A percentile compares a stretch with the other conserved stretches of the same genome.
phyloP scores from a whole-genome alignment of 1,284 basidiomycete genomes.

The Pseudozyma flocculosa region DNA sequence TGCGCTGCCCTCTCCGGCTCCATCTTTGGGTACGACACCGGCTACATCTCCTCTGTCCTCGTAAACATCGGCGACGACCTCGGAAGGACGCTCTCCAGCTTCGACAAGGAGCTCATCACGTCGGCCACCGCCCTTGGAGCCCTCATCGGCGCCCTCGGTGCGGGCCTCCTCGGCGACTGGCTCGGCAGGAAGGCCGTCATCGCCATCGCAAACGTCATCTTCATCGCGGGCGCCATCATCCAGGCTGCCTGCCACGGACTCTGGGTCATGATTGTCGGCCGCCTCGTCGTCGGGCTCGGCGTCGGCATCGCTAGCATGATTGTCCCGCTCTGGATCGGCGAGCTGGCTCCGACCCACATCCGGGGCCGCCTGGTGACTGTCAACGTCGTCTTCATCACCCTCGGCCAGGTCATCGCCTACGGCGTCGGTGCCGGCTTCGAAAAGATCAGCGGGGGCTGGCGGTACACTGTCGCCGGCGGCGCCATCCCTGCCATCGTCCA shows the following conservation, averaged over 20 bases:
- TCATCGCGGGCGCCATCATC: conserved; percentile 55
- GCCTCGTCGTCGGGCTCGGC: conserved; percentile 60
- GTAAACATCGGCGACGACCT: conserved; percentile 13
- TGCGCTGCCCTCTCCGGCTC: conserved; percentile 20
- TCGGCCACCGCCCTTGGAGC: conserved; percentile 20
- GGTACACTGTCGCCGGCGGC: conserved; percentile 58
- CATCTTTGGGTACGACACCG: conserved; percentile 22
- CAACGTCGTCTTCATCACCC: conserved; percentile 57
- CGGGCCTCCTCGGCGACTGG: conserved; percentile 13
- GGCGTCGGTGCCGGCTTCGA: conserved; percentile 44
- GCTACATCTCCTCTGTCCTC: conserved; percentile 21
- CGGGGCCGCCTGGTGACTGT: conserved; percentile 59
- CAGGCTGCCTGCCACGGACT: conserved; percentile 56
- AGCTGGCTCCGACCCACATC: conserved; percentile 58
- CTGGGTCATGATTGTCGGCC: conserved; percentile 57
- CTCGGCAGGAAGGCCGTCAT: conserved; percentile 15
- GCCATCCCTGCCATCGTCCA: conserved; percentile 54
- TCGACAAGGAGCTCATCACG: conserved; percentile 15
- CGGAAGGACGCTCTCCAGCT: conserved; percentile 5
- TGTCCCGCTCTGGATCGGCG: conserved; percentile 59
- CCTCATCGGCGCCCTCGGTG: conserved; percentile 14
- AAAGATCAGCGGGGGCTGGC: conserved; percentile 51
- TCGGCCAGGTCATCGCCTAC: conserved; percentile 58
- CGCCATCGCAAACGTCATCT: conserved; percentile 24
- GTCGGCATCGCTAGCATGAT: conserved; percentile 57